These are phyloP conservation scores for Daldinia loculata DNA, from an alignment of 495 filamentous ascomycete genomes.

Conservation along the genomic window DNA sequence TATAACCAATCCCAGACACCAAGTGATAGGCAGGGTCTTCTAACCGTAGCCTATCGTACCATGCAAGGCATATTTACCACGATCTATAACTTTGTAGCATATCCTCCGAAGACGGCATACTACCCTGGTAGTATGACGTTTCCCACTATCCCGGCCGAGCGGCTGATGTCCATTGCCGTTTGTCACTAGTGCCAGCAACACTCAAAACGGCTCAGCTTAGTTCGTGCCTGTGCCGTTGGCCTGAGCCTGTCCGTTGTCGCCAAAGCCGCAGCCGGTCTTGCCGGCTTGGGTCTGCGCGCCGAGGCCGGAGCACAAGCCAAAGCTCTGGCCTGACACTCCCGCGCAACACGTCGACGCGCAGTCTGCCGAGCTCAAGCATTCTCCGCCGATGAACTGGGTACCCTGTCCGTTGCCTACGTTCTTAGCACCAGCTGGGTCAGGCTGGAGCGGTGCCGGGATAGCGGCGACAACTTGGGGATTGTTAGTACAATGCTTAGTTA, in stretches of 20 bases:
- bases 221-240: neutral
- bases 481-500: slow-evolving; percentile 8
- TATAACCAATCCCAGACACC: neutral
- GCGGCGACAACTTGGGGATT: slow-evolving; percentile 13
- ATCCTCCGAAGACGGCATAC: neutral
- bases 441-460: slow-evolving; percentile 29
- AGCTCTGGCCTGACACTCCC: slow-evolving; percentile 33
- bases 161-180: neutral
- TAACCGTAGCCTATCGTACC: neutral
- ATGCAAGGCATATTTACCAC: neutral
- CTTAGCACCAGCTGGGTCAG: slow-evolving; percentile 48
- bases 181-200: neutral
- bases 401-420: slow-evolving; percentile 50
- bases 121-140: neutral
- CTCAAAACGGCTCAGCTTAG: neutral
- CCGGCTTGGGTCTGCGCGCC: slow-evolving; percentile 53
- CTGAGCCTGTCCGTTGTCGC: slow-evolving; percentile 12
- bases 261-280: slow-evolving; percentile 60
- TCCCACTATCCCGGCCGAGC: neutral
- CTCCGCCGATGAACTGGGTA: slow-evolving; percentile 50
- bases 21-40: neutral
- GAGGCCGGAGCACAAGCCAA: slow-evolving; percentile 52
- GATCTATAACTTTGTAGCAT: neutral
- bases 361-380: slow-evolving; percentile 47
- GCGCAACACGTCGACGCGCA: slow-evolving; percentile 50